Percentiles rank a stretch among this genome's conserved stretches.
Conservation (phyloP, 345 rosid species). For the Brassica rapa region DNA sequence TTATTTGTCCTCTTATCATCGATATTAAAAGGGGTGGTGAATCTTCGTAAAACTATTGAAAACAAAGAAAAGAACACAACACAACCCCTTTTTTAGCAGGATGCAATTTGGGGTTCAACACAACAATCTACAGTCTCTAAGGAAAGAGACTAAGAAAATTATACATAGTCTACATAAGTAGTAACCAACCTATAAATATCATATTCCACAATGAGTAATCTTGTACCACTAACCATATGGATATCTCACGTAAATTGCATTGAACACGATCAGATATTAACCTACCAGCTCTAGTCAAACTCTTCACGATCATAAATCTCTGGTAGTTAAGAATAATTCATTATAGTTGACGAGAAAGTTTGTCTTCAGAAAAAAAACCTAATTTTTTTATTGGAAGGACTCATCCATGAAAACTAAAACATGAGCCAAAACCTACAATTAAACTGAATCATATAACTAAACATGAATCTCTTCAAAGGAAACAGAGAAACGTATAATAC, state of each 20-base stretch:
- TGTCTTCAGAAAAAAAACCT: no score
- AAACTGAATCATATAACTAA: neutral
- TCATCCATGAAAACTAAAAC: neutral
- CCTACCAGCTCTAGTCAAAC: neutral
- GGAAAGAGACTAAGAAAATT: no score
- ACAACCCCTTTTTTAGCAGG: no score
- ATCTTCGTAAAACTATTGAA: no score
- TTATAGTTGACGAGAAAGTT: neutral
- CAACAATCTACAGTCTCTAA: no score
- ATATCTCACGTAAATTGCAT: neutral
- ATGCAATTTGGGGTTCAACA: no score
- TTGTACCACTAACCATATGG: no score
- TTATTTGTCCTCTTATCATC: constrained; percentile 14
- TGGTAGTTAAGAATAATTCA: neutral
- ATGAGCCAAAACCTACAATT: no score
- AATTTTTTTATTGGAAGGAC: neutral
- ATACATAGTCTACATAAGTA: neutral
- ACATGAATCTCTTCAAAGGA: neutral
- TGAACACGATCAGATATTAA: neutral
- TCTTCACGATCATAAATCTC: neutral
- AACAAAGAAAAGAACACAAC: no score
- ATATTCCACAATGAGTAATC: no score
- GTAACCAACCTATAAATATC: neutral
- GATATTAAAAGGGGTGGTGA: no score
- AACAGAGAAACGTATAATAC: neutral